Conservation (phyloP, 352 stramenopile genomes). For the Phytophthora sp. region DNA sequence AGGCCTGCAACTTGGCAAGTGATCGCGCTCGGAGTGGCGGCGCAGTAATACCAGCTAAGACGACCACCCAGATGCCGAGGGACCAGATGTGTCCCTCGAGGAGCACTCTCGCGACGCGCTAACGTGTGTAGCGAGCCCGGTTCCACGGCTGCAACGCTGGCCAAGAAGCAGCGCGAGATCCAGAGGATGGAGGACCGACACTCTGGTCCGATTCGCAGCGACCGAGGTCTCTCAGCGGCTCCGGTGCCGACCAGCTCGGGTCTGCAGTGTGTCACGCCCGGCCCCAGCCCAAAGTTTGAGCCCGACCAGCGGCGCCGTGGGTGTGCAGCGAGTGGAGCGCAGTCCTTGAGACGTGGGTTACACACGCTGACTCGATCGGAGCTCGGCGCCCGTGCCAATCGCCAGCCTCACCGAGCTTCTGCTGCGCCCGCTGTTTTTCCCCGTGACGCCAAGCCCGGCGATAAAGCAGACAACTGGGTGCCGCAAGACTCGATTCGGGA, state of each 20-base stretch:
- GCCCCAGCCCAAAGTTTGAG: background rate
- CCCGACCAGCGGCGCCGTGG: background rate
- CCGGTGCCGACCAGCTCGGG: no score
- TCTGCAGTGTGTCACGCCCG: no score
- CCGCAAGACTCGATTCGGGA: constrained; percentile 24
- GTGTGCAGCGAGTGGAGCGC: background rate
- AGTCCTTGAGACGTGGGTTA: constrained; percentile 16
- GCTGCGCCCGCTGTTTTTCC: constrained; percentile 26
- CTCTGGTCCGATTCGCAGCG: background rate
- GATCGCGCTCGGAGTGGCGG: background rate
- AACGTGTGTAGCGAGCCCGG: constrained; percentile 15
- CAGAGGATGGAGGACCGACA: background rate
- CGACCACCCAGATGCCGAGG: constrained; percentile 15
- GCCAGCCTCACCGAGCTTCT: constrained; percentile 7
- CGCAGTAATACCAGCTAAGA: constrained; percentile 5
- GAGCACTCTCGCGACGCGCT: background rate
- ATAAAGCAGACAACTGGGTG: constrained; percentile 27
- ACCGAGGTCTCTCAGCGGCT: no score
- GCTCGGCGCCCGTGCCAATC: constrained; percentile 12
- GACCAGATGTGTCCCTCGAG: constrained; percentile 1
- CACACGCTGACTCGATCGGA: constrained; percentile 27
- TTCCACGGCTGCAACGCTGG: constrained; percentile 10
- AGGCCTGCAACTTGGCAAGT: no score
- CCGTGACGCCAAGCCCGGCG: constrained; percentile 7
- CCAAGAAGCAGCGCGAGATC: background rate